These are phyloP conservation scores for Peribolospora kevripleyi DNA, from an alignment of 768 basidiomycete genomes.

Conservation along the genomic window DNA sequence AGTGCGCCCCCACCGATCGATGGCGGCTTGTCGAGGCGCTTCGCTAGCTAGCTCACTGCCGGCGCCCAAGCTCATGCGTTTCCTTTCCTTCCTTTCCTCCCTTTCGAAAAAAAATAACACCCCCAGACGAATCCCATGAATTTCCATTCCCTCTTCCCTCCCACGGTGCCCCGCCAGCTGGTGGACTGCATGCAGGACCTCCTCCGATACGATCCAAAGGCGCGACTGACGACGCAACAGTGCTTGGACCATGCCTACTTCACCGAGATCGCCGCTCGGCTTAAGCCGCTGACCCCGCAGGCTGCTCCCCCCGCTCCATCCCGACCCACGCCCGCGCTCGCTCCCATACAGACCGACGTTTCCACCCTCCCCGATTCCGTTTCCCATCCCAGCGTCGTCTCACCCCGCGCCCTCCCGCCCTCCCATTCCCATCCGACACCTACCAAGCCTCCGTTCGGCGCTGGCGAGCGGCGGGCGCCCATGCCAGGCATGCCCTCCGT, in stretches of 20 bases:
- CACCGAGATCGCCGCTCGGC: constrained; percentile 33
- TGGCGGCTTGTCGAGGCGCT: not conserved
- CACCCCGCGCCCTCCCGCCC: constrained; percentile 10
- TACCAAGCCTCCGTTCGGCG: constrained; percentile 3
- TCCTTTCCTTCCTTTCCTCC: constrained; percentile 2
- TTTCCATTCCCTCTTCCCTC: constrained; percentile 46
- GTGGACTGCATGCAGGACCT: constrained; percentile 80
- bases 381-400: constrained; percentile 4
- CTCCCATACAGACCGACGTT: constrained; percentile 5
- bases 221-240: constrained; percentile 59
- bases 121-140: constrained; percentile 34
- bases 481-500: not conserved
- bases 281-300: constrained; percentile 16
- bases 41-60: not conserved
- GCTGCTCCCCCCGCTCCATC: not conserved
- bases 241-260: constrained; percentile 80
- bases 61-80: not conserved
- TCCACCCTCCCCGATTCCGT: constrained; percentile 1
- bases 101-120: not conserved
- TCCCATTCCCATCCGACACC: constrained; percentile 8
- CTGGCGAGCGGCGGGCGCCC: not conserved
- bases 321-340: constrained; percentile 11
- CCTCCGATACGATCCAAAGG: constrained; percentile 71
- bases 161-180: constrained; percentile 48
- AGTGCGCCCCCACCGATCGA: constrained; percentile 11